phyloP scores from a whole-genome alignment of 148 eudicot species.

The Mesembryanthemum crystallinum region DNA sequence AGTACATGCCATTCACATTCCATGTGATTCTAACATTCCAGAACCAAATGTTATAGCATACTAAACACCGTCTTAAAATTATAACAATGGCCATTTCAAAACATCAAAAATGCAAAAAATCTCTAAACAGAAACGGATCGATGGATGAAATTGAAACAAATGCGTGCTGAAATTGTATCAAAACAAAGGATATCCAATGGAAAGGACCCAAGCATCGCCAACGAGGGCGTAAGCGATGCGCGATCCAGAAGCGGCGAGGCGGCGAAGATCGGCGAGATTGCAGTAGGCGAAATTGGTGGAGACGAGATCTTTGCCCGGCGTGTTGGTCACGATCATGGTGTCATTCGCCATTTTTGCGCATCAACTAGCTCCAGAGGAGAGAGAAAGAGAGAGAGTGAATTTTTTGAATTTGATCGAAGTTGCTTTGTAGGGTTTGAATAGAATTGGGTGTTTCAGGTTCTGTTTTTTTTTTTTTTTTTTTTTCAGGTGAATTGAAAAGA shows the following conservation, averaged over 20 bases:
- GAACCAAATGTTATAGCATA: neutral
- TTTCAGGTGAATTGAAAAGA: too few species aligned
- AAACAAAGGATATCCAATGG: constrained; percentile 64
- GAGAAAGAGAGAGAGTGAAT: neutral
- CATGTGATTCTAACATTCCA: too few species aligned
- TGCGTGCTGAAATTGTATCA: neutral
- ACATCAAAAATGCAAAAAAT: neutral
- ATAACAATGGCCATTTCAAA: neutral
- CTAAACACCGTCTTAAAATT: neutral
- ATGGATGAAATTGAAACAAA: neutral
- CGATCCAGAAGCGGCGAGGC: constrained; percentile 51
- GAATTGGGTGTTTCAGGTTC: too few species aligned
- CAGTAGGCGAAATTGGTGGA: constrained; percentile 61
- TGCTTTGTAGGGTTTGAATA: neutral
- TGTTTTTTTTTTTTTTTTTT: too few species aligned
- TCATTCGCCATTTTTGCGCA: constrained; percentile 31
- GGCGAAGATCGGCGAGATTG: constrained; percentile 47
- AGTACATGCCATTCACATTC: neutral
- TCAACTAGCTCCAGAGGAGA: neutral
- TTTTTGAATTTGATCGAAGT: neutral
- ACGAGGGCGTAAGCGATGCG: constrained; percentile 40
- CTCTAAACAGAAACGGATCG: neutral
- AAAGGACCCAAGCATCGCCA: constrained; percentile 54
- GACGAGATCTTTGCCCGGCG: constrained; percentile 62
- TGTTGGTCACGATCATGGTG: constrained; percentile 67